These are phyloP conservation scores for Luzula sylvatica DNA, from an alignment of 176 grass and related monocot species.

Conservation along the genomic window DNA sequence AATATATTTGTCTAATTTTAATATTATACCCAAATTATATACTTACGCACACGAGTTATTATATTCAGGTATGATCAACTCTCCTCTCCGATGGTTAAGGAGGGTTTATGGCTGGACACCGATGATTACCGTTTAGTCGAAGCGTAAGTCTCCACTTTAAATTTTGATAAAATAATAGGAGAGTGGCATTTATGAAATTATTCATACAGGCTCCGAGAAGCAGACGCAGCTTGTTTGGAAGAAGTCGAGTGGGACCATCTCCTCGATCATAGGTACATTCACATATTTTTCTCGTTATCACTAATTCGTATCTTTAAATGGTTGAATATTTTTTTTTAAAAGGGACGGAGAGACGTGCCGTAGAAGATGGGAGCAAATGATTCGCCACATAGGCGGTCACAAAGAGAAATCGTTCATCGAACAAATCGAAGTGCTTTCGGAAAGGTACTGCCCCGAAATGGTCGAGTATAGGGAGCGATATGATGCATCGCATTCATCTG, in stretches of 20 bases:
- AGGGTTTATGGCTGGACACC: constrained; percentile 41
- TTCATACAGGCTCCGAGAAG: constrained; percentile 40
- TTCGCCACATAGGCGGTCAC: constrained; percentile 35
- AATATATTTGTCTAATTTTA: neutral
- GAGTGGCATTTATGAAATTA: neutral
- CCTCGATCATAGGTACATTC: constrained; percentile 57
- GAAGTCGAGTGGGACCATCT: constrained; percentile 85
- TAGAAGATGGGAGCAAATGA: constrained; percentile 63
- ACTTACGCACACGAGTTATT: neutral
- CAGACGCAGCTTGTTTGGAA: constrained; percentile 58
- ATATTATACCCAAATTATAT: too few species aligned
- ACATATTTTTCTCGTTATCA: neutral
- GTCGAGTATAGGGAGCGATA: constrained; percentile 38
- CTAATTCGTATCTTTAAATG: constrained; percentile 6
- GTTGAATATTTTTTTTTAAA: neutral
- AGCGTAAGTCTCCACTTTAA: constrained; percentile 41
- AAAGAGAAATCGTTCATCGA: constrained; percentile 64
- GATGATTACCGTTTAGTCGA: constrained; percentile 60
- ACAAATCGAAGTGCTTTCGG: constrained; percentile 46
- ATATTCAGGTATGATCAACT: constrained; percentile 57
- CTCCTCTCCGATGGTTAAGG: constrained; percentile 46
- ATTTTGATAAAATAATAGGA: neutral
- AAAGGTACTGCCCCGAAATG: constrained; percentile 58
- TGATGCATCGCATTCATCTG: too few species aligned
- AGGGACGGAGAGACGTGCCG: constrained; percentile 62